Evolutionary conservation across 305 asterid species (phyloP), one percentile per base, ranked within the genome.

Genomic region (Solanum aculeatissimum): DNA sequence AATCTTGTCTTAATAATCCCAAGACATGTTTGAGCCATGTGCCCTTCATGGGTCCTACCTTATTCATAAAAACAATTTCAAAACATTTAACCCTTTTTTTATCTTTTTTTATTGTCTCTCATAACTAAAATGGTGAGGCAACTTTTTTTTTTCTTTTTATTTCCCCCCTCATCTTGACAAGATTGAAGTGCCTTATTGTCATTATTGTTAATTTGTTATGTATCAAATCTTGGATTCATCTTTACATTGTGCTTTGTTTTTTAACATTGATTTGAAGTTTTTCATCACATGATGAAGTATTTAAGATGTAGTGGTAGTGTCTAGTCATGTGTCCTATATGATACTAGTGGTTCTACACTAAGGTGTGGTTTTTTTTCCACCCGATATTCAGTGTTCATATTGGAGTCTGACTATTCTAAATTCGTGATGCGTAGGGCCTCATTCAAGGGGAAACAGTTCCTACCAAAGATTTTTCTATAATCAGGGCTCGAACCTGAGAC

Each of bases 1-100:
- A 86, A 89, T 90, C 89, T 85, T 90, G 93, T 90, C 93, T 29
- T 86, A 89, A 89, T 87, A 89, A 47, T 90, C 88, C 91, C 88
- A 86, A 72, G 90, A 90, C 93, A 90, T 87, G 91, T 90, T 89
- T 79, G 87, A 86, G 91, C 91, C 82, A 83, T 87, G 89, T 86
- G 89, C 87, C 88, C 87, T 86, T 83, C 84, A 71, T 83, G 89
- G 93, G 91, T 80, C 93, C 90, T 85, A 82, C 87, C 5, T 18
- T 84, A 84, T 84, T 84, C 88, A 38, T 38, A 83, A 51, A 74
- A 69, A 83, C 69, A 78, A 62, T 54, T 66, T 84, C 83, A 68
- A 68, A 63, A 21, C 53, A 58, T 51, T 80, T 60, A 83, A 23
- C 60, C 12, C 58, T 63, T 53, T 11, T 27, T 40, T 40, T 40